Evolutionary conservation across 768 basidiomycete genomes (phyloP).

Genomic region (Psilocybe cyanescens): DNA sequence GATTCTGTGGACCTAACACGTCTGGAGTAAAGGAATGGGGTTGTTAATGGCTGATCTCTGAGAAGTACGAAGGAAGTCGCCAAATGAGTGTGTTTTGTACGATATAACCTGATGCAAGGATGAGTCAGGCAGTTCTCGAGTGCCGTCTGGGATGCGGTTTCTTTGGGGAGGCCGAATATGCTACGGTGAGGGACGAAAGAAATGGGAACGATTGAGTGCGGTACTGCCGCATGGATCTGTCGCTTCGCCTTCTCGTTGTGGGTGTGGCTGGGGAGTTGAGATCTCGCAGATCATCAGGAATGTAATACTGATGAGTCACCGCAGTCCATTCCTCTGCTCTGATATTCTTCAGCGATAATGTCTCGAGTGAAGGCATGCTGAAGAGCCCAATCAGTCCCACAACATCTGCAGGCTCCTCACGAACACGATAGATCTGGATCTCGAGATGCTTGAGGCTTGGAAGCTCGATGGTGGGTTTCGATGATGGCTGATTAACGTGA

Average conservation of each 20-base stretch:
- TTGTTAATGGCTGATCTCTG: background rate
- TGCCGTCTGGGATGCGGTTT: background rate
- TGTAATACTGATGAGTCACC: conserved; percentile 10
- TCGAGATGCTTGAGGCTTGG: conserved; percentile 20
- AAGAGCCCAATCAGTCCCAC: conserved; percentile 23
- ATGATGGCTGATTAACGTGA: conserved; percentile 21
- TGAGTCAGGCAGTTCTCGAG: background rate
- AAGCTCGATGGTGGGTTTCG: conserved; percentile 19
- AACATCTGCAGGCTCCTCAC: conserved; percentile 21
- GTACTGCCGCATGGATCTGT: background rate
- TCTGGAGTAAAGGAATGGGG: no score
- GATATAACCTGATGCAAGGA: background rate
- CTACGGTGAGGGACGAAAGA: conserved; percentile 9
- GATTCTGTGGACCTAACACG: no score
- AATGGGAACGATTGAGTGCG: conserved; percentile 17
- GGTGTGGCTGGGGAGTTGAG: background rate
- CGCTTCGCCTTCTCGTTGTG: background rate
- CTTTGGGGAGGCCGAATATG: background rate
- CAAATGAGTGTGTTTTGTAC: background rate
- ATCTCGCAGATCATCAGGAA: conserved; percentile 11
- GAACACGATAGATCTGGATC: conserved; percentile 22
- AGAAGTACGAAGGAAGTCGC: background rate
- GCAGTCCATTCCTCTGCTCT: conserved; percentile 20
- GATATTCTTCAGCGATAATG: conserved; percentile 15
- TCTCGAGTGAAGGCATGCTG: conserved; percentile 18